These are phyloP conservation scores for Anisodus tanguticus DNA, from an alignment of 257 asterid species.

Conservation along the genomic window DNA sequence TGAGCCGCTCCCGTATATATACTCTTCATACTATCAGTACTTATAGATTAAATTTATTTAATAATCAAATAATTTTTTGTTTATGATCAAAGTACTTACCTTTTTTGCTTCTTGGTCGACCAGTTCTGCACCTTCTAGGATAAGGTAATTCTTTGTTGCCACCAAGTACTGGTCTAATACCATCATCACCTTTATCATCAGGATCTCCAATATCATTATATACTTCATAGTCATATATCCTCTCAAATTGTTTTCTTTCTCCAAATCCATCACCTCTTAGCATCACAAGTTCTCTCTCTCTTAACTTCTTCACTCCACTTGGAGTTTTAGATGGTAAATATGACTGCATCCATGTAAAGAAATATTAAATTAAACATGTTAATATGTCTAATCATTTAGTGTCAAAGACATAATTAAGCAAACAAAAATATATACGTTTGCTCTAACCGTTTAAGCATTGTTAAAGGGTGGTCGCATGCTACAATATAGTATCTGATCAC, in stretches of 20 bases:
- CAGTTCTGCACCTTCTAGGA: slow-evolving; percentile 83
- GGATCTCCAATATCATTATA: slow-evolving; percentile 84
- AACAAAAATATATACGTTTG: not conserved
- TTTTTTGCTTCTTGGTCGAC: slow-evolving; percentile 51
- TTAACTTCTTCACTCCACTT: slow-evolving; percentile 45
- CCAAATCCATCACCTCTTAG: slow-evolving; percentile 70
- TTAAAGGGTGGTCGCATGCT: too few relatives aligned
- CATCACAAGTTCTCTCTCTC: slow-evolving; percentile 53
- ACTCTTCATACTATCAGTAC: too few relatives aligned
- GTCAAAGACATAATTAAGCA: not conserved
- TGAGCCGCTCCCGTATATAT: too few relatives aligned
- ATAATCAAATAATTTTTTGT: too few relatives aligned
- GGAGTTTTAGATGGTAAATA: slow-evolving; percentile 78
- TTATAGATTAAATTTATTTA: too few relatives aligned
- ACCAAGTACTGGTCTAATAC: slow-evolving; percentile 70
- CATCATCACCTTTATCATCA: slow-evolving; percentile 36
- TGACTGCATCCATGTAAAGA: slow-evolving; percentile 45
- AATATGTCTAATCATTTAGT: too few relatives aligned
- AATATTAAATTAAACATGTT: not conserved
- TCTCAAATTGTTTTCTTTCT: slow-evolving; percentile 51
- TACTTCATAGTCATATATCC: slow-evolving; percentile 77
- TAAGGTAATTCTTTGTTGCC: slow-evolving; percentile 57
- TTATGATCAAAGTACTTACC: slow-evolving; percentile 37
- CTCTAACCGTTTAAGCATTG: too few relatives aligned
- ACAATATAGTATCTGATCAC: too few relatives aligned